Percentiles rank a stretch among this genome's conserved stretches.
Conservation (phyloP, 495 filamentous ascomycete species). For the Penicillium cosmopolitanum region DNA sequence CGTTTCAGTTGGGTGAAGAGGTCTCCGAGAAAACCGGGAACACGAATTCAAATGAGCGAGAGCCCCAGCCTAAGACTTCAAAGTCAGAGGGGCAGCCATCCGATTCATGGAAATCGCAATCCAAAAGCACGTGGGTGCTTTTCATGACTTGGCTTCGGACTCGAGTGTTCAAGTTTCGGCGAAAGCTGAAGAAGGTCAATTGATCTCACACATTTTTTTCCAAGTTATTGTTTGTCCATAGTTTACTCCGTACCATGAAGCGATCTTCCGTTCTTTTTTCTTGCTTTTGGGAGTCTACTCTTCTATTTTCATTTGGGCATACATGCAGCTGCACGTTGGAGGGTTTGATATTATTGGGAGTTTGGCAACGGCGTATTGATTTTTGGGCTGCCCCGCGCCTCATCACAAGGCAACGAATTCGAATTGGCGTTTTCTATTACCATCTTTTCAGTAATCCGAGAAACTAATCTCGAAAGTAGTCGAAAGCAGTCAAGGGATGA, state of each 20-base stretch:
- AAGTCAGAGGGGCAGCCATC: constrained; percentile 15
- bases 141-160: constrained; percentile 55
- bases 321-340: constrained; percentile 13
- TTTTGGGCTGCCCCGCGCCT: neutral
- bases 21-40: constrained; percentile 21
- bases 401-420: neutral
- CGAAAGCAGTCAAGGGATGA: too few relatives aligned
- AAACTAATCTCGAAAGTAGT: too few relatives aligned
- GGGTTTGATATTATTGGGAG: constrained; percentile 10
- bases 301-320: constrained; percentile 8
- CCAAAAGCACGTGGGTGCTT: constrained; percentile 49
- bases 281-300: constrained; percentile 5
- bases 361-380: constrained; percentile 11
- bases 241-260: constrained; percentile 5
- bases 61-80: neutral
- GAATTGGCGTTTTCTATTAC: neutral
- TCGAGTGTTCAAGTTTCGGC: constrained; percentile 48
- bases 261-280: constrained; percentile 13
- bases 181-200: constrained; percentile 38
- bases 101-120: constrained; percentile 40
- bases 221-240: constrained; percentile 6
- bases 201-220: constrained; percentile 14
- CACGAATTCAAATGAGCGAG: constrained; percentile 3
- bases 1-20: constrained; percentile 13
- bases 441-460: neutral